phyloP scores from a whole-genome alignment of 2,329 filamentous ascomycete species.

The Colletotrichum liriopes region DNA sequence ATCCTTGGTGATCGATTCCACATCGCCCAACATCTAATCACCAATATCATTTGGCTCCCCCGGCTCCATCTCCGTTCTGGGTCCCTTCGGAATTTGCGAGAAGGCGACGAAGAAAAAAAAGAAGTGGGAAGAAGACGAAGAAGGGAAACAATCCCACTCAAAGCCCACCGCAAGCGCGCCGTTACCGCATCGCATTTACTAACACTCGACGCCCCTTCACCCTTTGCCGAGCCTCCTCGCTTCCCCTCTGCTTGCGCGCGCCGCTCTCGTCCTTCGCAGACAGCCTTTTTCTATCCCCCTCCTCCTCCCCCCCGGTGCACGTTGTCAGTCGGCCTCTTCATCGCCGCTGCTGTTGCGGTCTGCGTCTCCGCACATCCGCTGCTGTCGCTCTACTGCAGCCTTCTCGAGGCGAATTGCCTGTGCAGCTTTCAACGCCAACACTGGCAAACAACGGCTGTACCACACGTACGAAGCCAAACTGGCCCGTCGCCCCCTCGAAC shows the following conservation, averaged over 20 bases:
- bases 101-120: constrained; percentile 20
- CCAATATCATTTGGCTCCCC: constrained; percentile 37
- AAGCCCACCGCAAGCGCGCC: constrained; percentile 16
- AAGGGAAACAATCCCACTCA: constrained; percentile 33
- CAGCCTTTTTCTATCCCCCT: constrained; percentile 1
- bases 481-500: constrained; percentile 18
- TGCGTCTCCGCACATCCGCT: not conserved
- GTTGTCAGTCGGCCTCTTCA: constrained; percentile 5
- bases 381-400: constrained; percentile 6
- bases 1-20: constrained; percentile 43
- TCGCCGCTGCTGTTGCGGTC: constrained; percentile 9
- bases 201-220: not conserved
- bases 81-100: constrained; percentile 30
- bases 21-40: constrained; percentile 37
- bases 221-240: constrained; percentile 17
- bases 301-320: not conserved
- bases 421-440: not conserved
- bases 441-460: constrained; percentile 22
- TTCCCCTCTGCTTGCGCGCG: constrained; percentile 4
- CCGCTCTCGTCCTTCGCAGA: constrained; percentile 4
- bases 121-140: constrained; percentile 28
- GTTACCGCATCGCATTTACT: constrained; percentile 18
- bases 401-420: no score
- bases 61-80: constrained; percentile 36
- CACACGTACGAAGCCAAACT: constrained; percentile 31